Conservation (phyloP, 441 rosid species). For the Corymbia citriodora region DNA sequence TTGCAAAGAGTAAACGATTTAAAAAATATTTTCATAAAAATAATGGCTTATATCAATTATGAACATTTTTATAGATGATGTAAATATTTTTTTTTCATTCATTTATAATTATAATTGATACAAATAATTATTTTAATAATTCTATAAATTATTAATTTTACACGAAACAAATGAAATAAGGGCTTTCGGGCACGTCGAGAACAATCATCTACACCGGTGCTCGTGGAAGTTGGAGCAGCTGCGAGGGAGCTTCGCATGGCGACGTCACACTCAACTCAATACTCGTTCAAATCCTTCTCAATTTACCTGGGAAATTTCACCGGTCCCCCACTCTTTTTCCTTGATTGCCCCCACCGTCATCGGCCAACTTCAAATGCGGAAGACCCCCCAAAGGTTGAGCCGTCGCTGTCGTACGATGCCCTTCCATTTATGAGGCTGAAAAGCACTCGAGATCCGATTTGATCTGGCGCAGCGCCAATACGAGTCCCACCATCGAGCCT, state of each 20-base stretch:
- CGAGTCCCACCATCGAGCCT: not conserved
- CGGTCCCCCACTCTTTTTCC: not conserved
- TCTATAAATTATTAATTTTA: not conserved
- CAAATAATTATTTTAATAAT: accelerated
- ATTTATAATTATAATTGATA: not conserved
- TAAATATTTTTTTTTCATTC: accelerated
- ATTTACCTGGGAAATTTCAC: not conserved
- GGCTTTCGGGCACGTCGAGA: not conserved
- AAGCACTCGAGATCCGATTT: not conserved
- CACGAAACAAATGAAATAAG: accelerated
- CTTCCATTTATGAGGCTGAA: not conserved
- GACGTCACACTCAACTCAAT: not conserved
- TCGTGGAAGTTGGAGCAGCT: not conserved
- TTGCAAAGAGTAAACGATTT: accelerated
- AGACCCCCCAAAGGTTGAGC: not conserved
- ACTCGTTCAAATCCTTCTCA: not conserved
- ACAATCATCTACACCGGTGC: not conserved
- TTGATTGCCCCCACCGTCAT: not conserved
- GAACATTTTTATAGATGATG: accelerated
- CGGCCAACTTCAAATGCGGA: not conserved
- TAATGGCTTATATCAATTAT: accelerated
- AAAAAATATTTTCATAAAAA: not conserved
- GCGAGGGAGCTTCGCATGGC: not conserved
- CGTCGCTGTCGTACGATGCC: not conserved
- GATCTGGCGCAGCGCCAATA: not conserved